Evolutionary conservation across 2,329 filamentous ascomycete species (phyloP).

Genomic region (Lasiodiplodia citricola): DNA sequence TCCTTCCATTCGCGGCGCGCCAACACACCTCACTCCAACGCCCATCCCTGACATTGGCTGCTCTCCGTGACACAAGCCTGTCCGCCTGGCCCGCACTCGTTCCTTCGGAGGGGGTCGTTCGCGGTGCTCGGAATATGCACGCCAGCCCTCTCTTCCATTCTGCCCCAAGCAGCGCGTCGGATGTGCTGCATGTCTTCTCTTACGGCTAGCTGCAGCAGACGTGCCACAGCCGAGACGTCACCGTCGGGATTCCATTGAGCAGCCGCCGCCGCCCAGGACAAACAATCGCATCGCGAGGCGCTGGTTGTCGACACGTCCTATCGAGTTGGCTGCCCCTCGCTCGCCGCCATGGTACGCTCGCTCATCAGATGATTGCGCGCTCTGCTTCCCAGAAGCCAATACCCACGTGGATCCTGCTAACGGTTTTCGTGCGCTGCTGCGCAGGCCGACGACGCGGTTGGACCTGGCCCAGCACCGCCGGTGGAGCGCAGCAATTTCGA

Average conservation of each 20-base stretch:
- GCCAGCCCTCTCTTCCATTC: not conserved
- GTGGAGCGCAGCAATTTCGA: constrained; percentile 23
- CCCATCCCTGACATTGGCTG: constrained; percentile 25
- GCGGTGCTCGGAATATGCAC: constrained; percentile 9
- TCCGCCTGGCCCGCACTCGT: constrained; percentile 7
- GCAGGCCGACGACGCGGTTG: constrained; percentile 24
- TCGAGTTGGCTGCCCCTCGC: not conserved
- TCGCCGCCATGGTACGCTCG: constrained; percentile 21
- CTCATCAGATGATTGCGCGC: constrained; percentile 10
- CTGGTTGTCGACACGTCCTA: constrained; percentile 14
- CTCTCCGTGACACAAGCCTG: constrained; percentile 17
- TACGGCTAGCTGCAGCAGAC: constrained; percentile 97
- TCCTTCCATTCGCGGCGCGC: constrained; percentile 22
- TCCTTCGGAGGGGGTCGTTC: not conserved
- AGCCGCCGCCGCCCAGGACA: constrained; percentile 6
- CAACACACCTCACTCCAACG: constrained; percentile 20
- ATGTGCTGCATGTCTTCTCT: constrained; percentile 9
- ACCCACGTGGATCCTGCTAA: constrained; percentile 23
- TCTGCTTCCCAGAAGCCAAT: not conserved
- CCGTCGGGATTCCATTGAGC: constrained; percentile 11
- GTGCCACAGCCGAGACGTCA: constrained; percentile 85
- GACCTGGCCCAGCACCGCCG: constrained; percentile 17
- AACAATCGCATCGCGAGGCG: constrained; percentile 8
- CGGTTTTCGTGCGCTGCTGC: constrained; percentile 20
- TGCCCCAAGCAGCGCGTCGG: constrained; percentile 2